Percentiles rank a stretch among this genome's conserved stretches.
These are phyloP conservation scores for Podila epigama DNA, from an alignment of 192 early-diverging fungal species.

Conservation along the genomic window DNA sequence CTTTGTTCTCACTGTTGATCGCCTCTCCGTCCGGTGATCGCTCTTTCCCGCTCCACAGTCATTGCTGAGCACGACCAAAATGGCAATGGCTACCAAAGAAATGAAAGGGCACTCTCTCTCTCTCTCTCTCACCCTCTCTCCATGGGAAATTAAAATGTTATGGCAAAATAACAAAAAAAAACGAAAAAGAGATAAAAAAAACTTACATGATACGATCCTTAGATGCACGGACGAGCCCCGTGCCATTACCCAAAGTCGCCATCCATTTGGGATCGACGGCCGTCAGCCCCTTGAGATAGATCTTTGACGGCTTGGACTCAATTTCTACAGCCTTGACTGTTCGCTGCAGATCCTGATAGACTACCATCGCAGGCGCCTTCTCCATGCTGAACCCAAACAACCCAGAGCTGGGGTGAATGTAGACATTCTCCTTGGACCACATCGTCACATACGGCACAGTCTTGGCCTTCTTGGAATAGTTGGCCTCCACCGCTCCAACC, in stretches of 20 bases:
- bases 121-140: too few relatives aligned
- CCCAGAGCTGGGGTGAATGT: conserved; percentile 75
- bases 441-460: conserved; percentile 71
- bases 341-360: conserved; percentile 73
- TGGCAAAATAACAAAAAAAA: background rate
- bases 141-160: too few relatives aligned
- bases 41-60: too few relatives aligned
- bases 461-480: conserved; percentile 54
- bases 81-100: too few relatives aligned
- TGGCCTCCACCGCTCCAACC: conserved; percentile 62
- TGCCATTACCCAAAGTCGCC: conserved; percentile 72
- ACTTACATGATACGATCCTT: conserved; percentile 50
- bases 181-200: background rate
- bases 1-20: too few relatives aligned
- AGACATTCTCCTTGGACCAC: conserved; percentile 80
- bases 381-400: conserved; percentile 59
- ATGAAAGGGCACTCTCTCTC: too few relatives aligned
- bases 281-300: conserved; percentile 67
- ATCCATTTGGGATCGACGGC: conserved; percentile 84
- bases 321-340: conserved; percentile 56
- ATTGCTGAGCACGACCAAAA: too few relatives aligned
- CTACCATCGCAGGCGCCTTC: conserved; percentile 73
- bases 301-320: conserved; percentile 38
- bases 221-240: conserved; percentile 41
- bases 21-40: too few relatives aligned